A percentile compares a stretch with the other conserved stretches of the same genome.
Conservation (phyloP, 148 eudicot genomes). For the Fagopyrum tataricum region DNA sequence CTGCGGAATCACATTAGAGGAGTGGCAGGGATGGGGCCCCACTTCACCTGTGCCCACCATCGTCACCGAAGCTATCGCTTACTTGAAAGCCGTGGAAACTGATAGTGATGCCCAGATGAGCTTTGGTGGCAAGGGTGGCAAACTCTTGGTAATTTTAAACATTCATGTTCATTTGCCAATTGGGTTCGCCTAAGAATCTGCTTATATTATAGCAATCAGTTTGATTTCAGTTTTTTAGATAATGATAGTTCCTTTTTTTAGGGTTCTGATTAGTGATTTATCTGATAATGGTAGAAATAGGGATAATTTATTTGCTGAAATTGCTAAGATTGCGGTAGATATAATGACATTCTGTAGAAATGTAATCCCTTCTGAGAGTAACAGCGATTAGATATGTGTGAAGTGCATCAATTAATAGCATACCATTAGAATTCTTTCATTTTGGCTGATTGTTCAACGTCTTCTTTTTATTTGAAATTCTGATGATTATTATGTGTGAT, state of each 20-base stretch:
- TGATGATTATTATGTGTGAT: not conserved
- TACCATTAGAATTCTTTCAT: not conserved
- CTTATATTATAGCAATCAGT: not conserved
- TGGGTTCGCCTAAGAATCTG: not conserved
- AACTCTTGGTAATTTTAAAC: slow-evolving; percentile 19
- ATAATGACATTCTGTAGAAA: not conserved
- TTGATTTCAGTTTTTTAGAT: not conserved
- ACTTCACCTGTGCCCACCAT: slow-evolving; percentile 53
- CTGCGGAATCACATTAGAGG: slow-evolving; percentile 38
- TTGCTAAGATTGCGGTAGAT: not conserved
- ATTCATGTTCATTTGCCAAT: not conserved
- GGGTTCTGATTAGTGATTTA: not conserved
- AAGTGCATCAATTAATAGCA: not conserved
- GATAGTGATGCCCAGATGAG: slow-evolving; percentile 41
- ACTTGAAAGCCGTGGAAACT: slow-evolving; percentile 52
- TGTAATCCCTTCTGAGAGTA: not conserved
- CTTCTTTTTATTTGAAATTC: not conserved
- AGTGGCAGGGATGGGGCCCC: slow-evolving; percentile 94
- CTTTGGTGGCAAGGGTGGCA: slow-evolving; percentile 74
- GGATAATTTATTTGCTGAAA: not conserved
- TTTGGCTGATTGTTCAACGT: not conserved
- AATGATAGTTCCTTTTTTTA: not conserved
- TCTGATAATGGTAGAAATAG: not conserved
- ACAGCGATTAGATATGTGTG: not conserved
- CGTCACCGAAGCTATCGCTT: slow-evolving; percentile 48